A percentile compares a stretch with the other conserved stretches of the same genome.
Evolutionary conservation across 768 basidiomycete genomes (phyloP).

Genomic region (Pseudohyphozyma bogoriensis): DNA sequence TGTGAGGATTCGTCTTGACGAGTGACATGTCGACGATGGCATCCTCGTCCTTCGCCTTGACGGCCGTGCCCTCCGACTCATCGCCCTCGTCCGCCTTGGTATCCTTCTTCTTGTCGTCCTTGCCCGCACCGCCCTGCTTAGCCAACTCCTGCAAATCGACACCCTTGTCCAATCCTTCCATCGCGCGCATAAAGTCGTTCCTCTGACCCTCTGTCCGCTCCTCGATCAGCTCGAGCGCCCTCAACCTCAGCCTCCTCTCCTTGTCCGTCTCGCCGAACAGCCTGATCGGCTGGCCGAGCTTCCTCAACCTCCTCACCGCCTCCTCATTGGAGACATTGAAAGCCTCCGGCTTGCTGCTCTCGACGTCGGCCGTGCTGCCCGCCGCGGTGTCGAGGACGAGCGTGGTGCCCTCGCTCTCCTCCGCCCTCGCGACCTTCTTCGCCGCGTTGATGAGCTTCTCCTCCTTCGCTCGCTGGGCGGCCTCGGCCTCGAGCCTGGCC

Average conservation of each 20-base stretch:
- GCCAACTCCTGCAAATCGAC: constrained; percentile 57
- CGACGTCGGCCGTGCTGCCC: not conserved
- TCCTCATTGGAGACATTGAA: constrained; percentile 94
- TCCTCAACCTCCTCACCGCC: constrained; percentile 72
- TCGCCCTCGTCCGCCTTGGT: constrained; percentile 2
- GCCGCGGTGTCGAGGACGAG: not conserved
- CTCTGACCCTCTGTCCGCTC: constrained; percentile 65
- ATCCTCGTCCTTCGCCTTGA: constrained; percentile 45
- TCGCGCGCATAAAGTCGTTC: constrained; percentile 68
- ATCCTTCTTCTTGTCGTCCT: constrained; percentile 58
- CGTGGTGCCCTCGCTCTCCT: constrained; percentile 25
- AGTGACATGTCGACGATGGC: constrained; percentile 67
- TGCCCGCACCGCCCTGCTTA: constrained; percentile 28
- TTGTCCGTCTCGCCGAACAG: constrained; percentile 93
- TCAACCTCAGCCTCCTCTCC: constrained; percentile 74
- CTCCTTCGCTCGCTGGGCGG: constrained; percentile 42
- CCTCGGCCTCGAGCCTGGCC: constrained; percentile 39
- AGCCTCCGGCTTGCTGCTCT: constrained; percentile 28
- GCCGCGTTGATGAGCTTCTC: constrained; percentile 33
- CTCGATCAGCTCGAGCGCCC: constrained; percentile 91
- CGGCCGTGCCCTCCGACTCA: constrained; percentile 53
- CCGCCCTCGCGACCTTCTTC: constrained; percentile 31
- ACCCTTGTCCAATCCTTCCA: constrained; percentile 52
- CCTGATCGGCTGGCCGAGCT: constrained; percentile 86
- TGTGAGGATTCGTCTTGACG: constrained; percentile 84